phyloP scores from a whole-genome alignment of 2,329 filamentous ascomycete genomes.

The Microdochium paspali region DNA sequence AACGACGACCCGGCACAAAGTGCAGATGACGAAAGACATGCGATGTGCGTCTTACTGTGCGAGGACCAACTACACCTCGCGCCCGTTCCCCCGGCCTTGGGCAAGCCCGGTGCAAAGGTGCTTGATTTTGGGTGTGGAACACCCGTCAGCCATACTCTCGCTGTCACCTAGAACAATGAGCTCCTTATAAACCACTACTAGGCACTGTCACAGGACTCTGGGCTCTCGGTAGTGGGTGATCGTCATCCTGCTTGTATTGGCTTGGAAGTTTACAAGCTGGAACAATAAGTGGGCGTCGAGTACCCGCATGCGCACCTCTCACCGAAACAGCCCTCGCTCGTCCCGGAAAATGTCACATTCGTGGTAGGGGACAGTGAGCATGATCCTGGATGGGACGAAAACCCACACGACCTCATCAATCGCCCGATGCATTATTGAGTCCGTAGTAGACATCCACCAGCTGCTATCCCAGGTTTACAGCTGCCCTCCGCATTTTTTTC shows the following conservation, averaged over 20 bases:
- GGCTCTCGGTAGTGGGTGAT: neutral
- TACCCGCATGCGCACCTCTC: constrained; percentile 33
- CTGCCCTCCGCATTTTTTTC: neutral
- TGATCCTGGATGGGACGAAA: constrained; percentile 40
- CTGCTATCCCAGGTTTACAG: constrained; percentile 13
- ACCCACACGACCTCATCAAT: constrained; percentile 47
- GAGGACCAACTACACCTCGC: neutral
- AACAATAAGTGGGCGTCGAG: constrained; percentile 24
- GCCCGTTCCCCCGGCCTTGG: neutral
- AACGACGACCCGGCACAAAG: neutral
- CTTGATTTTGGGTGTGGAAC: neutral
- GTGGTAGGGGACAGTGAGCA: constrained; percentile 53
- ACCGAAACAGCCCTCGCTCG: constrained; percentile 34
- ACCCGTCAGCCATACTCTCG: neutral
- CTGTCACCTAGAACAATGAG: neutral
- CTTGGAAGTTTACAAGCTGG: neutral
- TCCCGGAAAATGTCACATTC: constrained; percentile 53
- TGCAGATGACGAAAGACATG: neutral
- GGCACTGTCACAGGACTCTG: neutral
- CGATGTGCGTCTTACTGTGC: neutral
- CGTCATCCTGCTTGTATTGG: neutral
- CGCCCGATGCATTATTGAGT: constrained; percentile 37
- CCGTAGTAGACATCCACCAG: constrained; percentile 39
- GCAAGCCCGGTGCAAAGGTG: neutral
- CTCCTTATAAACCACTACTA: neutral